Evolutionary conservation across 2,329 filamentous ascomycete genomes (phyloP), one percentile per base, ranked within the genome.

Genomic region (Trichoderma hamatum): DNA sequence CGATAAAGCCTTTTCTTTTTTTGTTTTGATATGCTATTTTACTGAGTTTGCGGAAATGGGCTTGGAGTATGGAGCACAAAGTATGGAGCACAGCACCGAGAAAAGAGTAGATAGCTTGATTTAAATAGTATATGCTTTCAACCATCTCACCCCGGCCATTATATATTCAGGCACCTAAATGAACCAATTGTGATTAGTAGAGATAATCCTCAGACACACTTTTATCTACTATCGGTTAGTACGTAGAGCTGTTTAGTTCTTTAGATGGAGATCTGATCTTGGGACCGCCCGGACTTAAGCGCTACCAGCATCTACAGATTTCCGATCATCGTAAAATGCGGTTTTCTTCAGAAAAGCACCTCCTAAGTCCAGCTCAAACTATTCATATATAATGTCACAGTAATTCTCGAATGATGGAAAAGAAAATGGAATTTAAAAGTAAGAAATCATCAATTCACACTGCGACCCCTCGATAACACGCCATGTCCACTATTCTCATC

Each of bases 401-500:
- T 13, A 43, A 16, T 43, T 4, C 3, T 1, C n/a, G 28, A 9
- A 30, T 24, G 14, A 39, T 32, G n/a, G 6, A n/a, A 16, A 14
- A 39, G 3, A 56, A 11, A 26, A 56, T 30, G 30, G 11, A 49
- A 10, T 19, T 2, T 5, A 28, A 66, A 4, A 51, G 11, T 11
- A 39, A 51, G 26, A 24, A 43, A 4, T 19, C 30, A 11, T 4
- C 19, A 13, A 24, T 58, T 30, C 2, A 36, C 24, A 9, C 21
- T 52, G 2, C 32, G 5, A 6, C n/a, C 14, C 30, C 39, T 59
- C 39, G 54, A 39, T 59, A 67, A 9, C 14, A 49, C 52, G 26
- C 26, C 54, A 67, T 67, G 64, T 51, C 64, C 19, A 59, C 30
- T 0, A 55, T 70, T 59, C 61, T 69, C 67, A 39, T 69, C 67